Base-by-base conservation (phyloP, 2,329 filamentous ascomycete genomes). In the Biscogniauxia marginata region DNA sequence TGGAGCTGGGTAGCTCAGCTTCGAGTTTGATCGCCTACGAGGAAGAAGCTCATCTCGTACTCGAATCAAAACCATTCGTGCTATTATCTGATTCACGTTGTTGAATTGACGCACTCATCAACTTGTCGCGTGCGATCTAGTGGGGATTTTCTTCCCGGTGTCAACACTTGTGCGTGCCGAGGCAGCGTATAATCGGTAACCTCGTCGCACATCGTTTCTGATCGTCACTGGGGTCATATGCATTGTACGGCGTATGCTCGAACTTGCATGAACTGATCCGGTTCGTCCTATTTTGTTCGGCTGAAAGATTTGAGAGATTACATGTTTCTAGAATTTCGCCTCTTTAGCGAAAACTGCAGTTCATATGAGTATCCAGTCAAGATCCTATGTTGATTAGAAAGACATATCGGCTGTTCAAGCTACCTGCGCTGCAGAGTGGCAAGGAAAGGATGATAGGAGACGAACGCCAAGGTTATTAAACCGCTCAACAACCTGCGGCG, bases 271-370 rank as follows among this genome's bases (percentile, higher is more conserved):
- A 61, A 59, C 54, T 63, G 62, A 65, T 66, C 58, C 55, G 47
- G 60, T 68, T 68, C 65, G 58, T 68, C 65, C 63, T 66, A 67
- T 68, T 53, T 59, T 51, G 54, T 47, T 61, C 59, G 59, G 60
- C 61, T 59, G 57, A 60, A 59, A 53, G 56, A 59, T 55, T 58
- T 59, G 58, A 56, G 54, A 50, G 45, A 18, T 49, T 19, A 19
- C 9, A 49, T 52, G 49, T 45, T 55, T 30, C n/a, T 24, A 11
- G 25, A 24, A 19, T 34, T 18, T 30, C 48, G 25, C 18, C 34
- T 46, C 46, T 49, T 52, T 46, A 53, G 24, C 52, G 49, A 47
- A 55, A 56, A 54, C 53, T 59, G 60, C 43, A 52, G 55, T 53
- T 50, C 58, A 58, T 53, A 47, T 57, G 22, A 57, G 48, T 34